These are phyloP conservation scores for Fragaria iinumae DNA, from an alignment of 306 rosid genomes.

Conservation along the genomic window DNA sequence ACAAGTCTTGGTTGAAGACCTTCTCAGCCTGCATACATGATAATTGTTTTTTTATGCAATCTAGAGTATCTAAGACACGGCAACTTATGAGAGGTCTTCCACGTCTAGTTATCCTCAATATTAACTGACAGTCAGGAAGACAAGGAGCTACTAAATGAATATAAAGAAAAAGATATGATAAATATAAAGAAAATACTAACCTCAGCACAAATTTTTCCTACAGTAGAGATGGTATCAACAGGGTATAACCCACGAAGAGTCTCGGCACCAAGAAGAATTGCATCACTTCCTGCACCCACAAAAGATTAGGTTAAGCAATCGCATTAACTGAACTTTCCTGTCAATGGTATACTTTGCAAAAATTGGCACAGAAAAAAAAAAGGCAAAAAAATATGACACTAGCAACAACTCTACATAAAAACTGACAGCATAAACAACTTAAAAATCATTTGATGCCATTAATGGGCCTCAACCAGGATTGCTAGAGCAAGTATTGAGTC, in stretches of 20 bases:
- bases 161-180: neutral
- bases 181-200: conserved; percentile 31
- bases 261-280: conserved; percentile 97
- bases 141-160: neutral
- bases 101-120: neutral
- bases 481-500: neutral
- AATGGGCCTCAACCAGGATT: neutral
- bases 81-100: neutral
- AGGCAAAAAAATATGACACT: neutral
- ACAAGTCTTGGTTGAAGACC: conserved; percentile 95
- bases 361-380: neutral
- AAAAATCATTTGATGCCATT: neutral
- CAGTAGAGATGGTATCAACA: conserved; percentile 88
- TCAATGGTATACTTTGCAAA: conserved; percentile 7
- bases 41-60: neutral
- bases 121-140: neutral
- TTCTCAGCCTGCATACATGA: conserved; percentile 76
- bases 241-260: conserved; percentile 97
- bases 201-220: conserved; percentile 94
- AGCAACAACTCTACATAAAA: neutral
- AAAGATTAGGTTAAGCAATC: conserved; percentile 22
- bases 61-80: neutral
- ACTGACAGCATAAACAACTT: neutral
- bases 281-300: conserved; percentile 79
- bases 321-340: neutral